Evolutionary conservation across 2,329 filamentous ascomycete genomes (phyloP).

Genomic region (Fusarium sp.): DNA sequence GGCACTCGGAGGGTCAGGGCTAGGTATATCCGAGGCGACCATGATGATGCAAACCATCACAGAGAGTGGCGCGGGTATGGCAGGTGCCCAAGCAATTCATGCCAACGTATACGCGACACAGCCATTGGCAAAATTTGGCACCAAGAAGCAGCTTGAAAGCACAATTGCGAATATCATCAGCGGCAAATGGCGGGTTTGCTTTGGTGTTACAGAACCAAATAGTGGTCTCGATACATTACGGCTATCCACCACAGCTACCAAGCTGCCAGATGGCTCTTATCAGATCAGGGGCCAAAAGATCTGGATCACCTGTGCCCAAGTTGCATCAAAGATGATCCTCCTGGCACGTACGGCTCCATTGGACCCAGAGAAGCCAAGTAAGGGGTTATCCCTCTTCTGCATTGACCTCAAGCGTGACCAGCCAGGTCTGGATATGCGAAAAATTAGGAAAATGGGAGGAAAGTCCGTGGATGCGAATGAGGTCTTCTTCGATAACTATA

Average conservation of each 20-base stretch:
- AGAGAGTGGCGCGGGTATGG: constrained; percentile 83
- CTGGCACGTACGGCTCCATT: constrained; percentile 79
- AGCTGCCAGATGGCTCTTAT: constrained; percentile 67
- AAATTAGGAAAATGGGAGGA: constrained; percentile 88
- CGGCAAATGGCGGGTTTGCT: constrained; percentile 78
- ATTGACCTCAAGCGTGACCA: constrained; percentile 75
- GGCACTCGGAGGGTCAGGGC: constrained; percentile 76
- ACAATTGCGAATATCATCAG: constrained; percentile 78
- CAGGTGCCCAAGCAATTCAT: constrained; percentile 71
- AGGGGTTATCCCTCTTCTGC: constrained; percentile 83
- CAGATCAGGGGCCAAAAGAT: constrained; percentile 83
- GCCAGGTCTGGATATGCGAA: constrained; percentile 72
- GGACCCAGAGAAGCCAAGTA: constrained; percentile 76
- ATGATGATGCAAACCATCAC: constrained; percentile 89
- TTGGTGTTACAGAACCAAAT: constrained; percentile 85
- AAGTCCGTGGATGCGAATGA: constrained; percentile 86
- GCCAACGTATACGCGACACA: constrained; percentile 81
- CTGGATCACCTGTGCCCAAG: constrained; percentile 88
- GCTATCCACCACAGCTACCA: constrained; percentile 73
- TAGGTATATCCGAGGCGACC: constrained; percentile 85
- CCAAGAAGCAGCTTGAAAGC: constrained; percentile 68
- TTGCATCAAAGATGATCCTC: constrained; percentile 84
- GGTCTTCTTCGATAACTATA: constrained; percentile 86
- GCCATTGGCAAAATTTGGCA: constrained; percentile 78
- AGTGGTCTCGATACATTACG: constrained; percentile 82